Base-by-base conservation (phyloP, 805 yeast genomes). In the Teunomyces kruisii region DNA sequence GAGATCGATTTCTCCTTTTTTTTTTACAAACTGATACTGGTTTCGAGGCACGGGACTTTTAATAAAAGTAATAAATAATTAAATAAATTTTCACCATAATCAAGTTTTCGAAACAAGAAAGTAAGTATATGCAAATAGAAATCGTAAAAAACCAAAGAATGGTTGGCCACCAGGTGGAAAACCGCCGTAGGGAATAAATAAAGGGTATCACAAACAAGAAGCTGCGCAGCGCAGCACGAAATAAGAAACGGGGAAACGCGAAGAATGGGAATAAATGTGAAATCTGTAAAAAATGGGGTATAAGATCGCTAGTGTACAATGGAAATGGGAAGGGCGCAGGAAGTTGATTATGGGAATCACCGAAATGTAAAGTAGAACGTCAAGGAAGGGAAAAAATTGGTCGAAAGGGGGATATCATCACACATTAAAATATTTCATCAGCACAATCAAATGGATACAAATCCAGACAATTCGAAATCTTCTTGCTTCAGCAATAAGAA, bases 391-490 rank as follows among this genome's bases (percentile, higher is more conserved):
- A 30, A 29, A 16, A 9, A 17, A 19, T 19, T 19, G 22, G 22
- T 19, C 22, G 22, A 19, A 19, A 19, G 22, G 22, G 22, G 26
- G 22, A 22, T 17, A 19, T 22, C 38, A 35, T 35, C 38, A 35
- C 38, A 35, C 38, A 14, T 35, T 19, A 35, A 32, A 32, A 32
- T 19, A 16, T 12, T 32, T 19, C 12, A 10, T 35, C 38, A 22
- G 17, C 14, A 19, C 22, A 22, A 24, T 42, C 42, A 55, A 26
- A 47, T 42, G 12, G 54, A 49, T 32, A 56, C 59, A 42, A 54
- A 56, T 9, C 57, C 55, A 53, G 49, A 50, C 30, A 62, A 58
- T 13, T 35, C 38, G 46, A 65, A 59, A n/a, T 59, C 68, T 2
- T 62, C 65, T 26, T 54, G 59, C 41, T 52, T 59, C 28, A 44